Conservation (phyloP, 768 basidiomycete genomes). For the Pholiota molesta region DNA sequence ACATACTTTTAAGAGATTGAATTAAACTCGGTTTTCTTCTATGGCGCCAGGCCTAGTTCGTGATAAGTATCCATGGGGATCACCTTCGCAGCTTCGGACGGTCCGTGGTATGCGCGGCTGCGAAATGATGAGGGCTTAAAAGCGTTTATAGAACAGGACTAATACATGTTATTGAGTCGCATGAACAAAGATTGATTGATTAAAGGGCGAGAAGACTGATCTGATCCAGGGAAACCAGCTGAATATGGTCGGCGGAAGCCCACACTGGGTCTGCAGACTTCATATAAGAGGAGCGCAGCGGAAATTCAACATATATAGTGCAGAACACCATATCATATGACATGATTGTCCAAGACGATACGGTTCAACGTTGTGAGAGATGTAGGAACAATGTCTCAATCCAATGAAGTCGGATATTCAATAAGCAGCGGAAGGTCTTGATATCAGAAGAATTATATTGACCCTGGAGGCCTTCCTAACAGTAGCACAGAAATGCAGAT, state of each 20-base stretch:
- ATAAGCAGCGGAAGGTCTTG: slow-evolving; percentile 2
- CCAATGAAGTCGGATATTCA: not conserved
- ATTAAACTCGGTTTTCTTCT: not conserved
- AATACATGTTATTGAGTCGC: slow-evolving; percentile 10
- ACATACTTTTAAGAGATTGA: slow-evolving; percentile 3
- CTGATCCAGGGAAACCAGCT: slow-evolving; percentile 7
- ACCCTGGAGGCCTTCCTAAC: not conserved
- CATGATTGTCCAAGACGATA: not conserved
- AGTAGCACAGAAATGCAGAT: not conserved
- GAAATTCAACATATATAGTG: not conserved
- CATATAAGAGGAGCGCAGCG: not conserved
- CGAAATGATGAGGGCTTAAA: not conserved
- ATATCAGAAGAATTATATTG: slow-evolving; percentile 3
- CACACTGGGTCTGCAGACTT: slow-evolving; percentile 4
- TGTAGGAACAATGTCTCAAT: not conserved
- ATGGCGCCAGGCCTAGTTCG: slow-evolving; percentile 5
- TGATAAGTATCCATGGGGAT: slow-evolving; percentile 11
- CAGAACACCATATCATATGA: not conserved
- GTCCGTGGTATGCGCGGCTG: slow-evolving; percentile 14
- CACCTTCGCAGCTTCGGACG: slow-evolving; percentile 10
- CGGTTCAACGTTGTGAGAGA: not conserved
- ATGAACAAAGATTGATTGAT: slow-evolving; percentile 11
- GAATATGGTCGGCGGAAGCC: slow-evolving; percentile 7
- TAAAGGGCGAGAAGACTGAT: slow-evolving; percentile 11
- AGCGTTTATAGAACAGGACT: slow-evolving; percentile 7